Percentiles rank a stretch among this genome's conserved stretches.
phyloP scores from a whole-genome alignment of 2,329 filamentous ascomycete genomes.

The Fusarium nurragi region DNA sequence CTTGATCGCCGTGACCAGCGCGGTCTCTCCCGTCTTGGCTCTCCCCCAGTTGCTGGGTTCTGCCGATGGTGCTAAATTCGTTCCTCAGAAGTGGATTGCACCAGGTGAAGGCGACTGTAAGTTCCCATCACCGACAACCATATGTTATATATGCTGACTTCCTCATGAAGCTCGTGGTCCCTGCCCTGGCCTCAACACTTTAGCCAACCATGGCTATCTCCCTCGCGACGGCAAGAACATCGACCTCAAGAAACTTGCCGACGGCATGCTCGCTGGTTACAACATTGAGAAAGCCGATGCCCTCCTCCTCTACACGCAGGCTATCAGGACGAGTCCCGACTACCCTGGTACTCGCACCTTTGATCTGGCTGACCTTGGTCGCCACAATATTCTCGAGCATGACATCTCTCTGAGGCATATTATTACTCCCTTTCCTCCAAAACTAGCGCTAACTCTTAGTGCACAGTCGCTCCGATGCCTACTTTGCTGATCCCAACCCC shows the following conservation, averaged over 20 bases:
- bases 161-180: not conserved
- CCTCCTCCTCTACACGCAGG: conserved; percentile 3
- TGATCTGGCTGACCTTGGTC: not conserved
- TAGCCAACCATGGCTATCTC: conserved; percentile 15
- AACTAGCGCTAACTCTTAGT: accelerated
- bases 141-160: not conserved
- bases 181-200: conserved; percentile 3
- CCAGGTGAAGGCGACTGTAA: not conserved
- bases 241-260: not conserved
- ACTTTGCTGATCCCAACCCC: conserved; percentile 3
- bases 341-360: not conserved
- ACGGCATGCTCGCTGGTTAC: not conserved
- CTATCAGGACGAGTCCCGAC: conserved; percentile 8
- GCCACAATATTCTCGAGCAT: conserved; percentile 5
- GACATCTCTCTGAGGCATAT: conserved; percentile 1
- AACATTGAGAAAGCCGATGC: conserved; percentile 9
- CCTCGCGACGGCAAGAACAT: conserved; percentile 6
- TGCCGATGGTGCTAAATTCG: not conserved
- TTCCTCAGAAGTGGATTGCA: conserved; percentile 9
- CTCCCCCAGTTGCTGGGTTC: not conserved
- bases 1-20: not conserved
- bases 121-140: accelerated
- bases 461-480: conserved; percentile 1
- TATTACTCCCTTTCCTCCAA: accelerated
- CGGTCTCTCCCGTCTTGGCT: accelerated